A percentile compares a stretch with the other conserved stretches of the same genome.
These are phyloP conservation scores for Yamadazyma membranifaciens DNA, from an alignment of 1,139 yeast species.

Conservation along the genomic window DNA sequence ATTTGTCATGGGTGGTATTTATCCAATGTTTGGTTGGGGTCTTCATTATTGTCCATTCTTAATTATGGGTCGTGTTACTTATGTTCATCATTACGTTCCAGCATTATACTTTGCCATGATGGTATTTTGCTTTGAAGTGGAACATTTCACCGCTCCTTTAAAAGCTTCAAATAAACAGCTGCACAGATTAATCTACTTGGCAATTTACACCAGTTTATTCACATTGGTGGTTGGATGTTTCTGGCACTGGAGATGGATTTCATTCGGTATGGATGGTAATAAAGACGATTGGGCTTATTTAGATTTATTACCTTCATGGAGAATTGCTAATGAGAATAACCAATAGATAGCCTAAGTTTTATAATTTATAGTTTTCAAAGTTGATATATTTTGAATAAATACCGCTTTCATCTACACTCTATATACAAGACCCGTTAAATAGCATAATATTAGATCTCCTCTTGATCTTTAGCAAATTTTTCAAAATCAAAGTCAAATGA, in stretches of 20 bases:
- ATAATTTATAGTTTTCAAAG: not conserved
- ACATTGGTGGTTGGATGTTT: constrained; percentile 64
- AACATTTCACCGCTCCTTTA: constrained; percentile 52
- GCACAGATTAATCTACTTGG: constrained; percentile 28
- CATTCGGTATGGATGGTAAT: constrained; percentile 92
- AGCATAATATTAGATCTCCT: not conserved
- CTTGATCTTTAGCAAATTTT: constrained; percentile 27
- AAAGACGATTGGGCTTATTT: constrained; percentile 64
- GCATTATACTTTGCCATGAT: constrained; percentile 94
- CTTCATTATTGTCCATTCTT: constrained; percentile 88
- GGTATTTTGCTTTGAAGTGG: constrained; percentile 73
- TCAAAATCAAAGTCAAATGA: constrained; percentile 86
- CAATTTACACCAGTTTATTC: constrained; percentile 45
- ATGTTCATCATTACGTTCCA: constrained; percentile 96
- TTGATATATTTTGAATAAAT: not conserved
- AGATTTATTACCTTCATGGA: constrained; percentile 79
- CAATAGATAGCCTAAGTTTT: constrained; percentile 10
- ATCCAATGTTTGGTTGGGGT: constrained; percentile 95
- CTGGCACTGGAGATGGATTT: constrained; percentile 69
- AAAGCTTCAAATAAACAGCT: constrained; percentile 27
- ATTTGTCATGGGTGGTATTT: constrained; percentile 75
- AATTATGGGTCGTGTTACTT: constrained; percentile 96
- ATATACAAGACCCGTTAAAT: not conserved
- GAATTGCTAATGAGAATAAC: constrained; percentile 37
- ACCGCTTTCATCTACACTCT: constrained; percentile 13